phyloP scores from a whole-genome alignment of 2,329 filamentous ascomycete genomes.

The Aspergillus puulaauensis region DNA sequence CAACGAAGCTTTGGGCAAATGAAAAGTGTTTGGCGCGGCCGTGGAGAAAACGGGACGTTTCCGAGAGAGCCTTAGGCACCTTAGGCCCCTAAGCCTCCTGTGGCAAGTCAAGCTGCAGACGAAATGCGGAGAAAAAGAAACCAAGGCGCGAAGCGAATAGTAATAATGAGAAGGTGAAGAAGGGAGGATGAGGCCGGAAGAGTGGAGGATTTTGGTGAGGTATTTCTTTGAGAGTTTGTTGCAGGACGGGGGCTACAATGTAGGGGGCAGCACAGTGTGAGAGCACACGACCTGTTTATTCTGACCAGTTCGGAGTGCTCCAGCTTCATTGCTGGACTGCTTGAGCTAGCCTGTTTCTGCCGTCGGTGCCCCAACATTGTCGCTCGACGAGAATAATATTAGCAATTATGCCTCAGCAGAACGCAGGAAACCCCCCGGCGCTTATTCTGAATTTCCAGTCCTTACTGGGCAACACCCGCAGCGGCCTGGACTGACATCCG shows the following conservation, averaged over 20 bases:
- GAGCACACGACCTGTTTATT: not conserved
- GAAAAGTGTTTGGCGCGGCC: conserved; percentile 9
- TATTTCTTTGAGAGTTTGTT: conserved; percentile 14
- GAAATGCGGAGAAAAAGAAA: conserved; percentile 23
- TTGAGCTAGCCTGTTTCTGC: too few relatives aligned
- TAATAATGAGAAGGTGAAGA: not conserved
- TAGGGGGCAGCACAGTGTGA: conserved; percentile 14
- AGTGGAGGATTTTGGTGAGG: conserved; percentile 13
- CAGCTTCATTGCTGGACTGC: not conserved
- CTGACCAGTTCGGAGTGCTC: not conserved
- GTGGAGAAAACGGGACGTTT: conserved; percentile 24
- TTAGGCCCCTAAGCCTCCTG: not conserved
- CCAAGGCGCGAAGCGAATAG: conserved; percentile 3
- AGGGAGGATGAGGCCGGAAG: not conserved
- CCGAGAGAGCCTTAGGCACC: conserved; percentile 14
- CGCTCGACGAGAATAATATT: not conserved
- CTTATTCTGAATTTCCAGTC: too few relatives aligned
- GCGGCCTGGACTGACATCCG: conserved; percentile 9
- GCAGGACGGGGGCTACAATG: conserved; percentile 22
- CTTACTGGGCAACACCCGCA: not conserved
- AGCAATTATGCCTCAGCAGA: not conserved
- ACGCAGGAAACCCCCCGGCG: not conserved
- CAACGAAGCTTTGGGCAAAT: conserved; percentile 25
- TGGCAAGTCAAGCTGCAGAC: not conserved
- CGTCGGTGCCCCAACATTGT: not conserved